Base-by-base conservation (phyloP, 495 filamentous ascomycete genomes). In the Aspergillus sparsus region DNA sequence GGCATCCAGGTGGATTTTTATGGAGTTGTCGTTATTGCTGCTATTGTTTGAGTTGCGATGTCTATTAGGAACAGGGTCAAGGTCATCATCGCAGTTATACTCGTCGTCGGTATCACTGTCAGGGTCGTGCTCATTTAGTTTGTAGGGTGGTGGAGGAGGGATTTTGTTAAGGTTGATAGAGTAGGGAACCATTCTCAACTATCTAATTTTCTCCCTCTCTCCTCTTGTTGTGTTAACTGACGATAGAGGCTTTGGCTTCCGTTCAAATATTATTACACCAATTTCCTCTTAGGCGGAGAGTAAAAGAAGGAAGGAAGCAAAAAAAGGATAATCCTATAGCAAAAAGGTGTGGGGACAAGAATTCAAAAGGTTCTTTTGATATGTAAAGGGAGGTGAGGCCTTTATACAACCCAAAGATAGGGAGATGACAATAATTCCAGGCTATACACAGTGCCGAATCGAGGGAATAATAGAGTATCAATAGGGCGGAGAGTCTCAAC, bases 1-100 rank as follows among this genome's bases (percentile, higher is more conserved):
- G 13, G 66, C 60, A 53, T 78, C 71, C 49, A 80, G 70, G 36
- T 64, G 57, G 51, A 80, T 77, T 11, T 60, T 69, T 35, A 72
- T 62, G 1, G 64, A 21, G 32, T 56, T 13, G 47, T 2, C 31
- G 5, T 21, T 55, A 36, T 13, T 55, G 18, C 16, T 36, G 39
- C 33, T 34, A 41, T 45, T 15, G 41, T 4, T 32, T 32, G 44
- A 41, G 7, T 51, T 57, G 34, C 18, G 16, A 15, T 42, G 10
- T 16, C 32, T 16, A 37, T 41, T 15, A 21, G 46, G 33, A 2
- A 3, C 21, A 6, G 15, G 6, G 1, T 53, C 39, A n/a, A 35
- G n/a, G 39, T 45, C 12, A 36, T 13, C 5, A 12, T 63, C 39
- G n/a, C 32, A 49, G 15, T 62, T 54, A 3, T 65, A 51, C 33